These are phyloP conservation scores for Xenoacremonium recifei DNA, from an alignment of 2,329 filamentous ascomycete species.

Conservation along the genomic window DNA sequence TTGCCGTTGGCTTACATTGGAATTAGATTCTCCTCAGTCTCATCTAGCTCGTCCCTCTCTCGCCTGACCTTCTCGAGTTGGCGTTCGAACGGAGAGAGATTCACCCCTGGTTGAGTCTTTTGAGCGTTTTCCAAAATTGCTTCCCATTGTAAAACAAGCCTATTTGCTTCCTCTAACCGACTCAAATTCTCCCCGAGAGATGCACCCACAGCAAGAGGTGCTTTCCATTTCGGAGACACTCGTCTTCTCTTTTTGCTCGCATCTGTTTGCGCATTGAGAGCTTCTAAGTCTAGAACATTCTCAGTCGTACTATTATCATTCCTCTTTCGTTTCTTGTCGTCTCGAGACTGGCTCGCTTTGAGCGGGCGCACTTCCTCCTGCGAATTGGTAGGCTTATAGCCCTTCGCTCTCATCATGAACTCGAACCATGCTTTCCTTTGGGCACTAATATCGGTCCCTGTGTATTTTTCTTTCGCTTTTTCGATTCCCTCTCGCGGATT, in stretches of 20 bases:
- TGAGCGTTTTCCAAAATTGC: conserved; percentile 20
- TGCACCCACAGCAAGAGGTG: conserved; percentile 21
- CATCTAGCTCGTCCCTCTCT: conserved; percentile 16
- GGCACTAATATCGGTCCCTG: no score
- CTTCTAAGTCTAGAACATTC: no score
- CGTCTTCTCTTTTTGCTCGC: conserved; percentile 1
- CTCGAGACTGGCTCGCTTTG: no score
- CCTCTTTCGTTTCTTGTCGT: no score
- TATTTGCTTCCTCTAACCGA: conserved; percentile 20
- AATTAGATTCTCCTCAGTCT: conserved; percentile 19
- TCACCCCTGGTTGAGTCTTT: conserved; percentile 14
- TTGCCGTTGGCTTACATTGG: conserved; percentile 18
- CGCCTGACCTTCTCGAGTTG: conserved; percentile 12
- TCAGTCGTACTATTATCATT: no score
- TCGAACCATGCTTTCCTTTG: no score
- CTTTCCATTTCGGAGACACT: conserved; percentile 17
- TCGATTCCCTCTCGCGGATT: no score
- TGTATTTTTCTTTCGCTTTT: no score
- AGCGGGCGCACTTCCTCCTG: no score
- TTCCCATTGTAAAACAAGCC: conserved; percentile 23
- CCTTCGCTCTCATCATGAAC: no score
- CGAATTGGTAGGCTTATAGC: no score
- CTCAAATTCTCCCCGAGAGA: conserved; percentile 22
- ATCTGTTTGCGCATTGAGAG: conserved; percentile 1
- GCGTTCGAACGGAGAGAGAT: conserved; percentile 19